phyloP scores from a whole-genome alignment of 305 asterid species.

The Coffea humblotiana region DNA sequence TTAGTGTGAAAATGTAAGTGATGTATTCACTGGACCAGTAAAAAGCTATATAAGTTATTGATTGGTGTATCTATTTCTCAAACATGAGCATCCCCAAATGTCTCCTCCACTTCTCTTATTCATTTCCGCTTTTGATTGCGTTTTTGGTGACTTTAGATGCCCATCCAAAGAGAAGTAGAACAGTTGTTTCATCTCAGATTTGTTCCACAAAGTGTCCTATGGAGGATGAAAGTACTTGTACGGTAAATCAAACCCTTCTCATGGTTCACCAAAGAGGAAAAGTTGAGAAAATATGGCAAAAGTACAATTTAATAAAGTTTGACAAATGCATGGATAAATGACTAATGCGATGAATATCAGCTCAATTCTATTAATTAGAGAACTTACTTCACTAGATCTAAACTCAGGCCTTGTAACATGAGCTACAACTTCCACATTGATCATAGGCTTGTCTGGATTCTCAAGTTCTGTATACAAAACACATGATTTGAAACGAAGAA shows the following conservation, averaged over 20 bases:
- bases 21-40: neutral
- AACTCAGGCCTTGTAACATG: conserved; percentile 86
- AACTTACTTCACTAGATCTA: conserved; percentile 75
- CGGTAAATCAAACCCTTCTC: neutral
- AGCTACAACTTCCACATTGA: conserved; percentile 90
- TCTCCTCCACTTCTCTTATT: neutral
- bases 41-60: neutral
- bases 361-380: neutral
- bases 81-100: neutral
- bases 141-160: neutral
- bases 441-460: conserved; percentile 55
- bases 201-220: neutral
- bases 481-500: conserved; percentile 84
- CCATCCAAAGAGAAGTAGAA: neutral
- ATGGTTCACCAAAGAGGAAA: neutral
- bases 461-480: conserved; percentile 83
- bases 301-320: neutral
- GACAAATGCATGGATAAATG: neutral
- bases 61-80: neutral
- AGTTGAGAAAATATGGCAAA: neutral
- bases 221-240: neutral
- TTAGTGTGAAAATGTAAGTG: neutral
- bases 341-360: neutral
- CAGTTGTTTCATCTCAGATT: neutral
- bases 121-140: neutral